Conservation (phyloP, 2,329 filamentous ascomycete species). For the Lasiodiplodia hormozganensis region DNA sequence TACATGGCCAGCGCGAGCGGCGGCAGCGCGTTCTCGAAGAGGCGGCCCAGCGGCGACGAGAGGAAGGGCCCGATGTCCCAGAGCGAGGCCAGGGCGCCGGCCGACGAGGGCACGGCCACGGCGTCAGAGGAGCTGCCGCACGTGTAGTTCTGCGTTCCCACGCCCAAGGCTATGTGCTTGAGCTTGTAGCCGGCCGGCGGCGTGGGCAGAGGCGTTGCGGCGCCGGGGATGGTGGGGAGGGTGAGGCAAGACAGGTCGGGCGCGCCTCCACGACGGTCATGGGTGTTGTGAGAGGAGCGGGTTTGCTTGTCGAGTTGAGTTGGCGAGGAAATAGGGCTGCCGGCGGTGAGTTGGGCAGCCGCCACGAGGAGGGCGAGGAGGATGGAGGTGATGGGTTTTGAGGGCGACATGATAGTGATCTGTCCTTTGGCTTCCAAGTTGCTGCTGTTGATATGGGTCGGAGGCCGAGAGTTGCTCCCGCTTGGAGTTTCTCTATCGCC, state of each 20-base stretch:
- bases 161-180: constrained; percentile 54
- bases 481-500: not conserved
- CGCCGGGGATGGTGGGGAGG: constrained; percentile 43
- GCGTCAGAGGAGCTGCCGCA: constrained; percentile 30
- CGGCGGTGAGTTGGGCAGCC: constrained; percentile 16
- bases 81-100: constrained; percentile 33
- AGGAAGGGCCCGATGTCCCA: constrained; percentile 31
- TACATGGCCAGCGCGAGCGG: constrained; percentile 22
- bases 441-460: not conserved
- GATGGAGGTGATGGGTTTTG: not conserved
- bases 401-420: not conserved
- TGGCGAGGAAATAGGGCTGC: not conserved
- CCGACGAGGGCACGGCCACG: constrained; percentile 33
- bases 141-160: constrained; percentile 55
- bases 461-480: not conserved
- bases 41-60: constrained; percentile 9
- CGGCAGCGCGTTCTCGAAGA: constrained; percentile 10
- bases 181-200: constrained; percentile 42
- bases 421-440: not conserved
- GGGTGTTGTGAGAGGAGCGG: not conserved
- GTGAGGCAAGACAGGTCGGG: constrained; percentile 13
- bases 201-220: constrained; percentile 45
- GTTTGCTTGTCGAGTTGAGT: not conserved
- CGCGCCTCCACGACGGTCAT: not conserved
- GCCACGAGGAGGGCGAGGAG: constrained; percentile 10